Evolutionary conservation across 164 flowering plant genomes (phyloP), one percentile per base, ranked within the genome.

Genomic region (Piper betle): DNA sequence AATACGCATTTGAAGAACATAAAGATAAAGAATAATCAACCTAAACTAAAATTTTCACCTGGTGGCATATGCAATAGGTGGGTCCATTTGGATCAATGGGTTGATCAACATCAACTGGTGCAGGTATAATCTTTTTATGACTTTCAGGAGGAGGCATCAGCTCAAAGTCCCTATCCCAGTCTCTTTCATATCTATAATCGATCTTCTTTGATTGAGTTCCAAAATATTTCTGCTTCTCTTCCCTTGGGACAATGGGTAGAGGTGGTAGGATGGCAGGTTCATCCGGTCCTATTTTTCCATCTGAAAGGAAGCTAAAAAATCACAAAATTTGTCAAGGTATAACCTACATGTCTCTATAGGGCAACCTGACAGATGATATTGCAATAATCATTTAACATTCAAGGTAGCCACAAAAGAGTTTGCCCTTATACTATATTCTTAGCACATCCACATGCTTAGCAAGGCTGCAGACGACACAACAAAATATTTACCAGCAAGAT

Each of bases 61-160:
- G 99, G 75, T 91, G 94, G 64, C 99, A 91, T 59, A 94, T 82
- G 56, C 97, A 94, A 73, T 94, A 94, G 52, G 91, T 91, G n/a
- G 99, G 99, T 72, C 91, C 97, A 69, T 91, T 84, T 68, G 99
- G 97, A 75, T 94, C 99, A 75, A 87, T 84, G 46, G 94, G 93
- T 60, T 90, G 99, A 64, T 94, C 99, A 66, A 75, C 71, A 68
- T 90, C 99, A 61, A 79, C 62, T n/a, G 87, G 76, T 39, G 86
- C 61, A 53, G 85, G 76, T 74, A 79, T 79, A 12, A 73, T 92
- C 80, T 76, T 91, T 66, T 77, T 87, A 65, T 83, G 85, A 73
- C 95, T 82, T 61, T 97, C 95, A 61, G 99, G 99, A 66, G 99
- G 99, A 69, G 99, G 99, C 97, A 94, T 91, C 64, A 94, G 91